Evolutionary conservation across 2,329 filamentous ascomycete species (phyloP).

Genomic region (Chrysoporthe deuterocubensis): DNA sequence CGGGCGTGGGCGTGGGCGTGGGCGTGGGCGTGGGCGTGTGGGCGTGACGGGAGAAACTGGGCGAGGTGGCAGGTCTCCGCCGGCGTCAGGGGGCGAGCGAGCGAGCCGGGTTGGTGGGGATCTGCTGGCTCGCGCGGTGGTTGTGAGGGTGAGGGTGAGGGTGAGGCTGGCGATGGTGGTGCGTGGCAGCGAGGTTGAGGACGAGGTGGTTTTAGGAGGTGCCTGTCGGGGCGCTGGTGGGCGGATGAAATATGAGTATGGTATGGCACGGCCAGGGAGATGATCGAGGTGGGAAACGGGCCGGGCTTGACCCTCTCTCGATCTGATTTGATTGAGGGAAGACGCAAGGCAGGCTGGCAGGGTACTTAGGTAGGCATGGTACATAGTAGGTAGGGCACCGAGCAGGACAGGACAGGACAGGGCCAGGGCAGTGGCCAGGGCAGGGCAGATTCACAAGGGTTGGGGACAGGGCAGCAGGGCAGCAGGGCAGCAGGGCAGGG

Average conservation of each 20-base stretch:
- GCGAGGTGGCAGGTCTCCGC: slow-evolving; percentile 10
- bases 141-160: neutral
- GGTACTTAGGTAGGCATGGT: too few relatives aligned
- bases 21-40: too few relatives aligned
- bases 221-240: slow-evolving; percentile 11
- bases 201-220: slow-evolving; percentile 11
- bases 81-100: slow-evolving; percentile 10
- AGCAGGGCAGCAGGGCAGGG: neutral
- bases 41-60: slow-evolving; percentile 1
- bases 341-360: neutral
- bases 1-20: too few relatives aligned
- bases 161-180: neutral
- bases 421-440: too few relatives aligned
- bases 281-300: slow-evolving; percentile 9
- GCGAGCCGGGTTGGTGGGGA: neutral
- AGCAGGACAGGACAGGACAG: neutral
- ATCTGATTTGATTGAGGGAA: slow-evolving; percentile 4
- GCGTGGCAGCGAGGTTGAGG: slow-evolving; percentile 2
- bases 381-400: neutral
- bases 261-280: slow-evolving; percentile 1
- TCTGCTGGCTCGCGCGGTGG: neutral
- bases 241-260: slow-evolving; percentile 5
- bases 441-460: neutral
- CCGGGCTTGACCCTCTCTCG: slow-evolving; percentile 1
- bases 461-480: slow-evolving; percentile 14